A percentile compares a stretch with the other conserved stretches of the same genome.
These are phyloP conservation scores for Glonium stellatum DNA, from an alignment of 495 filamentous ascomycete species.

Conservation along the genomic window DNA sequence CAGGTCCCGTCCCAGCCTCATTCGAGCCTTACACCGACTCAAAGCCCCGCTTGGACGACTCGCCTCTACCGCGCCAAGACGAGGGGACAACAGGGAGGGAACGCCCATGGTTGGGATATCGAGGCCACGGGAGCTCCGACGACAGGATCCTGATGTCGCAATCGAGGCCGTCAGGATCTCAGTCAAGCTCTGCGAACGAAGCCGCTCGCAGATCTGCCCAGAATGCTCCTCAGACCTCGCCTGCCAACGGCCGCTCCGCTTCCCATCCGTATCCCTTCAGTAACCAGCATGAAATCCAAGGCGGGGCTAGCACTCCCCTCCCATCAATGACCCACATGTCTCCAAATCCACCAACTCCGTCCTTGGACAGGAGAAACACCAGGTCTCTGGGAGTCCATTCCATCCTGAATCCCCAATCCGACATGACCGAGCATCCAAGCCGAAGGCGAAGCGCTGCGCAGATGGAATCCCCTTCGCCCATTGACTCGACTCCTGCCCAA, in stretches of 20 bases:
- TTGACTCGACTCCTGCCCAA: conserved; percentile 18
- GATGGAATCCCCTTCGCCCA: conserved; percentile 24
- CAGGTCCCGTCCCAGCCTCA: conserved; percentile 15
- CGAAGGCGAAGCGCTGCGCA: conserved; percentile 20
- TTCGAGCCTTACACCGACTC: conserved; percentile 13
- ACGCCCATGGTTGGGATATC: conserved; percentile 25
- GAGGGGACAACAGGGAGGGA: conserved; percentile 3
- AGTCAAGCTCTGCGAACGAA: conserved; percentile 11
- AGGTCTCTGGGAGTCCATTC: conserved; percentile 23
- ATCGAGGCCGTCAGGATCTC: conserved; percentile 12
- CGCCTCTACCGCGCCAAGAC: conserved; percentile 3
- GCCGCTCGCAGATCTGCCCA: conserved; percentile 8
- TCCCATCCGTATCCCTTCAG: conserved; percentile 12
- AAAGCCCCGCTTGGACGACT: conserved; percentile 13
- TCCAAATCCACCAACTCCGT: conserved; percentile 21
- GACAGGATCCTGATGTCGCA: conserved; percentile 26
- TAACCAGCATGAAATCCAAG: conserved; percentile 2
- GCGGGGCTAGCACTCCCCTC: conserved; percentile 5
- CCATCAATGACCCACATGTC: conserved; percentile 18
- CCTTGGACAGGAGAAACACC: conserved; percentile 14
- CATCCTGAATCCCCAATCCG: conserved; percentile 24
- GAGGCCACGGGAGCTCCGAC: conserved; percentile 21
- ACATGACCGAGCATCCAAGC: conserved; percentile 13
- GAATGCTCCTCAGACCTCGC: conserved; percentile 10
- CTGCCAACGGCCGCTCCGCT: conserved; percentile 3